These are phyloP conservation scores for Rubus parviflorus DNA, from an alignment of 306 rosid genomes.

Conservation along the genomic window DNA sequence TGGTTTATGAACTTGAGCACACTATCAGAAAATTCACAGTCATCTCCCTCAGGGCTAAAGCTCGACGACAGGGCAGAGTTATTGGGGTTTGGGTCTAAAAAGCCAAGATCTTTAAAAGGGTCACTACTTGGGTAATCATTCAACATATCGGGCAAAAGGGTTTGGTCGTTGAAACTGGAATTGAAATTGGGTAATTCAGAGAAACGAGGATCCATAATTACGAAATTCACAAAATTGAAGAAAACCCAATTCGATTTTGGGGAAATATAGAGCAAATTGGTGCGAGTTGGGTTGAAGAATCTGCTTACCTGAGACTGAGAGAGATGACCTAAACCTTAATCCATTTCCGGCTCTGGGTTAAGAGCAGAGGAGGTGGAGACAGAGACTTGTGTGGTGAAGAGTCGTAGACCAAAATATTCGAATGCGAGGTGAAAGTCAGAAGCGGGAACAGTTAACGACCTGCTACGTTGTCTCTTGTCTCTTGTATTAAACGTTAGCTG, in stretches of 20 bases:
- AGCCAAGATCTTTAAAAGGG: conserved; percentile 21
- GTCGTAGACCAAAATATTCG: too few species aligned
- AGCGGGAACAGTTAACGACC: too few species aligned
- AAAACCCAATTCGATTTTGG: neutral
- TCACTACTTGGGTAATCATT: conserved; percentile 28
- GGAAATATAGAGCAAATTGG: neutral
- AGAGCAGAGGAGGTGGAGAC: neutral
- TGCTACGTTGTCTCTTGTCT: too few species aligned
- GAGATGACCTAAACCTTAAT: neutral
- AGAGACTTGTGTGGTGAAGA: conserved; percentile 35
- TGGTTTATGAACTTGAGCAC: conserved; percentile 51
- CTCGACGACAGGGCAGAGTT: conserved; percentile 10
- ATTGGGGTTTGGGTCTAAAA: neutral
- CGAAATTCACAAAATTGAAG: neutral
- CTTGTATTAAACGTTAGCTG: too few species aligned
- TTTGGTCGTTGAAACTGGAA: neutral
- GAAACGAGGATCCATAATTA: neutral
- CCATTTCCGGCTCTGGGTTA: too few species aligned
- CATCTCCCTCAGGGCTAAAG: conserved; percentile 34
- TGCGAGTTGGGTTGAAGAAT: neutral
- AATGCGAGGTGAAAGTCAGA: conserved; percentile 27
- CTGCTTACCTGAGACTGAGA: neutral
- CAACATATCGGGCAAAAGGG: conserved; percentile 14
- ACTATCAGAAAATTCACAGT: conserved; percentile 38
- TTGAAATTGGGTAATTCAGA: neutral